Conservation (phyloP, 805 yeast species). For the Yarrowia sp. region DNA sequence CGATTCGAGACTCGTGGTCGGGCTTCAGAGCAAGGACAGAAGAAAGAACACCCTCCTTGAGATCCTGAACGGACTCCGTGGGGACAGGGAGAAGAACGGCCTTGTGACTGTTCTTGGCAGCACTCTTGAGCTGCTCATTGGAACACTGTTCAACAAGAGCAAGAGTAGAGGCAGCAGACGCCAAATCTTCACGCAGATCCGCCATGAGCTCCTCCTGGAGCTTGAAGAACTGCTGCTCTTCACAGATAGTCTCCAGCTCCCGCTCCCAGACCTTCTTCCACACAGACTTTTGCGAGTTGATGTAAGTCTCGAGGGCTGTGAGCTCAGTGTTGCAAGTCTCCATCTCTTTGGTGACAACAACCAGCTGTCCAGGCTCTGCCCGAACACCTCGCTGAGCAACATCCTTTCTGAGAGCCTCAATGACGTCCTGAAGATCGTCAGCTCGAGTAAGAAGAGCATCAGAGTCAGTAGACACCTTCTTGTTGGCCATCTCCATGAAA, state of each 20-base stretch:
- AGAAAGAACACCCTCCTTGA: conserved; percentile 70
- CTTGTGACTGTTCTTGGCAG: conserved; percentile 50
- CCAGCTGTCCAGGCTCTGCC: conserved; percentile 76
- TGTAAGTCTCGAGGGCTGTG: conserved; percentile 62
- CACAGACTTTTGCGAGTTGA: conserved; percentile 72
- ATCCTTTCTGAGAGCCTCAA: conserved; percentile 87
- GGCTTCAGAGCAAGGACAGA: conserved; percentile 84
- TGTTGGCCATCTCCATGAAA: conserved; percentile 80
- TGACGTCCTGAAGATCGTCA: conserved; percentile 89
- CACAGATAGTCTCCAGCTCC: conserved; percentile 87
- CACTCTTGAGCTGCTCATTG: conserved; percentile 68
- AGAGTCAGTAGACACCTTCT: conserved; percentile 74
- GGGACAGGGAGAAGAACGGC: conserved; percentile 48
- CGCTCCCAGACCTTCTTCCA: conserved; percentile 95
- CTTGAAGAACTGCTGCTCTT: conserved; percentile 90
- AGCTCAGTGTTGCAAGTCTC: conserved; percentile 62
- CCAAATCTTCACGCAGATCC: conserved; percentile 81
- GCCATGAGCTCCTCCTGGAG: conserved; percentile 84
- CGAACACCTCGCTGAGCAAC: conserved; percentile 90
- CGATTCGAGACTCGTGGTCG: conserved; percentile 81
- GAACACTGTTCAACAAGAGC: conserved; percentile 81
- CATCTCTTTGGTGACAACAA: conserved; percentile 69
- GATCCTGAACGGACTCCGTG: conserved; percentile 46
- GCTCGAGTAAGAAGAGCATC: conserved; percentile 76
- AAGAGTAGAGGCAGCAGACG: conserved; percentile 81